A percentile compares a stretch with the other conserved stretches of the same genome.
Conservation (phyloP, 257 asterid species). For the Forsythia viridissima region DNA sequence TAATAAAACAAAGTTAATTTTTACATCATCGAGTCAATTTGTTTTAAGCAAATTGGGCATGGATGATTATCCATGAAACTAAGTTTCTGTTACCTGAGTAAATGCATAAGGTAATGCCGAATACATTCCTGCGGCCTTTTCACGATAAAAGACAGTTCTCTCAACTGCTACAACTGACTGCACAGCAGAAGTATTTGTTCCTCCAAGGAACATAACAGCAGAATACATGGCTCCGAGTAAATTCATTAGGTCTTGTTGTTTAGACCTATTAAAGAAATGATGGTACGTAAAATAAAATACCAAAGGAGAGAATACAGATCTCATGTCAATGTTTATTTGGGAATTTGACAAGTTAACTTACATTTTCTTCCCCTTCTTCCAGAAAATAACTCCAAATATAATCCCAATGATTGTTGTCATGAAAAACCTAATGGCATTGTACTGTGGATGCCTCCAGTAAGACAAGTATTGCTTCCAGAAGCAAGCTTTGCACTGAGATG, state of each 20-base stretch:
- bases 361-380: conserved; percentile 68
- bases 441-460: conserved; percentile 77
- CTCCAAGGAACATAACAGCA: conserved; percentile 84
- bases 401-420: conserved; percentile 64
- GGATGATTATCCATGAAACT: not conserved
- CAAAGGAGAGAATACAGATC: not conserved
- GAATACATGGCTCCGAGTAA: conserved; percentile 78
- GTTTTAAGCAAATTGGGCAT: not conserved
- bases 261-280: conserved; percentile 46
- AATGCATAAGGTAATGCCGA: conserved; percentile 83
- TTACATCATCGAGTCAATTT: not conserved
- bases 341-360: conserved; percentile 32
- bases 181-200: conserved; percentile 70
- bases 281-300: not conserved
- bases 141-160: conserved; percentile 83
- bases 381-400: conserved; percentile 70
- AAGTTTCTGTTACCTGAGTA: conserved; percentile 41
- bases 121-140: conserved; percentile 85
- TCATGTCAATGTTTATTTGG: not conserved
- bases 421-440: conserved; percentile 63
- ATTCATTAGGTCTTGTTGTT: conserved; percentile 66
- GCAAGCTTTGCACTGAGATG: conserved; percentile 72
- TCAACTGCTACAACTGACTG: conserved; percentile 80
- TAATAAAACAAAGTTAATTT: not conserved
- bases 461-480: conserved; percentile 77